phyloP scores from a whole-genome alignment of 176 grass and related monocot genomes.

The Tillandsia leiboldiana region DNA sequence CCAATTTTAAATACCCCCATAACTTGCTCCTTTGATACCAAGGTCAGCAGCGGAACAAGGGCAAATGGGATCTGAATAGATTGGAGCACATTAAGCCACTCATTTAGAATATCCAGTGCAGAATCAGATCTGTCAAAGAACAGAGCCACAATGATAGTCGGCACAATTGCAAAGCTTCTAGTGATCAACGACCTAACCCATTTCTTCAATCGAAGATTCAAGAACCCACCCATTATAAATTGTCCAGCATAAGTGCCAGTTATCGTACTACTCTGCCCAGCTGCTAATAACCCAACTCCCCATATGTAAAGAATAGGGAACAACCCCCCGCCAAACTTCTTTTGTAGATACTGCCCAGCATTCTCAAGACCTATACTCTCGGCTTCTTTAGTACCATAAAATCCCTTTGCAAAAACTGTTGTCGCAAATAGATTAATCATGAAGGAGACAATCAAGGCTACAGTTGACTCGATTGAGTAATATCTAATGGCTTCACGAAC shows the following conservation, averaged over 20 bases:
- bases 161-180: conserved; percentile 82
- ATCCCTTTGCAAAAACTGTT: conserved; percentile 86
- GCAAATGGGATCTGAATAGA: conserved; percentile 98
- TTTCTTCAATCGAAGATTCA: conserved; percentile 85
- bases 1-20: conserved; percentile 95
- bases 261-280: conserved; percentile 92
- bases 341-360: conserved; percentile 80
- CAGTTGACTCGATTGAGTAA: conserved; percentile 91
- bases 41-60: conserved; percentile 74
- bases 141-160: conserved; percentile 79
- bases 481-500: conserved; percentile 92
- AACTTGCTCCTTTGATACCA: conserved; percentile 82
- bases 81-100: conserved; percentile 95
- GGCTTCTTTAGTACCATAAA: conserved; percentile 77
- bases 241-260: conserved; percentile 98
- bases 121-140: conserved; percentile 72
- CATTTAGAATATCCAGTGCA: conserved; percentile 81
- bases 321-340: conserved; percentile 73
- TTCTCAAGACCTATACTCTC: conserved; percentile 85
- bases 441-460: conserved; percentile 71
- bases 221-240: conserved; percentile 99
- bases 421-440: conserved; percentile 95
- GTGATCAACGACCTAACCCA: conserved; percentile 88
- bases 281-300: conserved; percentile 83
- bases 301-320: conserved; percentile 95